Conservation (phyloP, 345 rosid genomes). For the Lepidium sativum region DNA sequence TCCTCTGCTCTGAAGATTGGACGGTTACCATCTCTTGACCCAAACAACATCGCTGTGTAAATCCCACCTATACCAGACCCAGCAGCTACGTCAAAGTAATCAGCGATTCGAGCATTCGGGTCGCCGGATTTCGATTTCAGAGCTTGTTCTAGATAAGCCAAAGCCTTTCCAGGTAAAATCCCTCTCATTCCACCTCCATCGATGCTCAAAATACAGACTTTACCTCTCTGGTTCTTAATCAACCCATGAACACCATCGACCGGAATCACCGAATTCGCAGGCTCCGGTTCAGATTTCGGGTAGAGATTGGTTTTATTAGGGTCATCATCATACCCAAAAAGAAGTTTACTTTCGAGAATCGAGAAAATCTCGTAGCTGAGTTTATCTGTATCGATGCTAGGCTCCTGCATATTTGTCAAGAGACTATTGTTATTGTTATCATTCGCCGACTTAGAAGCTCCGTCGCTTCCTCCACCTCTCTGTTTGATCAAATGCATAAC, state of each 20-base stretch:
- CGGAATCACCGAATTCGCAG: conserved; percentile 6
- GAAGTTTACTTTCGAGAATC: conserved; percentile 81
- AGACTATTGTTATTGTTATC: conserved; percentile 9
- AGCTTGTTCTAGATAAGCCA: conserved; percentile 75
- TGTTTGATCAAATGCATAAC: conserved; percentile 3
- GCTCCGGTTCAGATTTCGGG: conserved; percentile 39
- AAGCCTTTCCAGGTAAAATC: conserved; percentile 76
- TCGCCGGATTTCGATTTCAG: conserved; percentile 73
- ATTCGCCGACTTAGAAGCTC: conserved; percentile 29
- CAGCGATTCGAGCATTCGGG: conserved; percentile 84
- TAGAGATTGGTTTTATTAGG: conserved; percentile 31
- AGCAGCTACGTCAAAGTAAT: conserved; percentile 88
- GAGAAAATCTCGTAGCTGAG: conserved; percentile 97
- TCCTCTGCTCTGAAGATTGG: conserved; percentile 81
- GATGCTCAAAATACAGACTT: conserved; percentile 73
- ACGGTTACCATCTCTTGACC: conserved; percentile 54
- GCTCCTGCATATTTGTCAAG: conserved; percentile 67
- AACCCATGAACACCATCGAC: conserved; percentile 13
- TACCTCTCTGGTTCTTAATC: conserved; percentile 86
- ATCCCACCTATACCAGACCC: conserved; percentile 90
- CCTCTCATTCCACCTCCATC: conserved; percentile 98
- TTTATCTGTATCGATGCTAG: conserved; percentile 92
- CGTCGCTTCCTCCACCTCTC: conserved; percentile 14
- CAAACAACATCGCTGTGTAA: conserved; percentile 88
- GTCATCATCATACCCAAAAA: conserved; percentile 67